Base-by-base conservation (phyloP, 352 stramenopile species). In the Pythium aquatile region DNA sequence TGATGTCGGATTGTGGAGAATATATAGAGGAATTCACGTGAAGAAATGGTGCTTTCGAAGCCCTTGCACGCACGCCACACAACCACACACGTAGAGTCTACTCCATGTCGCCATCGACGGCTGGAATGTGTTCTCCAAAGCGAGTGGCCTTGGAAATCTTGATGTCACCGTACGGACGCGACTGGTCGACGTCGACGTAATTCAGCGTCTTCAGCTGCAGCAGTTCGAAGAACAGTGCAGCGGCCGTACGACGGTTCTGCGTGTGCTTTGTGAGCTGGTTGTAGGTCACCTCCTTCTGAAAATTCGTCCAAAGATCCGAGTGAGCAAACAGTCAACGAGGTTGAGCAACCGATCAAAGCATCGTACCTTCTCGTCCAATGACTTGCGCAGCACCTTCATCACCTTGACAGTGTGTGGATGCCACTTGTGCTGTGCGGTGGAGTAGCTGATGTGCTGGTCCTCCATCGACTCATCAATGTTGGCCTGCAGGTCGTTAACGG, bases 131-230 rank as follows among this genome's bases (percentile, higher is more conserved):
- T 54, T 93, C 85, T 2, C 73, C 70, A 58, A 96, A 96, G 1
- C 81, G 77, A 37, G 66, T 66, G 16, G 83, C 80, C 67, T 90
- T 92, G 13, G 76, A 75, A 55, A 98, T 90, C 63, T 83, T 85
- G 64, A 99, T 99, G 65, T 99, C 96, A 24, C 93, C 94, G 75
- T 98, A 99, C 51, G 90, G 75, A 44, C 89, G 77, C 20, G 90
- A 70, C 79, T 99, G 97, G 14, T 97, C 78, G 24, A 99, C 69
- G 57, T 98, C 88, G 33, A 99, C 90, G 74, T 97, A 99, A 78
- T 99, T 96, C 69, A 98, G 96, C 4, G 96, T 99, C 76, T 99
- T 98, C n/a, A 99, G 80, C 74, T 98, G 88, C 2, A 99, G 83
- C 17, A 99, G 80, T 72, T 99, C 96, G 65, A 99, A 99, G 74